These are phyloP conservation scores for Blastocystis sp. DNA, from an alignment of 352 stramenopile species.

Conservation along the genomic window DNA sequence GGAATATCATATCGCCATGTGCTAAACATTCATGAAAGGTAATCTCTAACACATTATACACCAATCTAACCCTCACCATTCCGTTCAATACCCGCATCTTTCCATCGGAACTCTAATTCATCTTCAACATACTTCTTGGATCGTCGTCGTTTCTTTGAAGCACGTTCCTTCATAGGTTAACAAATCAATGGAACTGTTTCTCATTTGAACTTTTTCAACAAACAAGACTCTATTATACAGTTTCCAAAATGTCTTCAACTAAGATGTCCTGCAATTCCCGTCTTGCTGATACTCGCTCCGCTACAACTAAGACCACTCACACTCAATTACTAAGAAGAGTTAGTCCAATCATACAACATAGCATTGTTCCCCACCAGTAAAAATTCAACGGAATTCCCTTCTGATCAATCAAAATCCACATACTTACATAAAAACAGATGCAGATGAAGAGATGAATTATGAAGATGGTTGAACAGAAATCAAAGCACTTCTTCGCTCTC, in stretches of 20 bases:
- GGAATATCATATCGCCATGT: conserved; percentile 25
- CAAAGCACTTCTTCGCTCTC: conserved; percentile 53
- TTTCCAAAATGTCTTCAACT: conserved; percentile 34
- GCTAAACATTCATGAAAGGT: not conserved
- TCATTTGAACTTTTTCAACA: not conserved
- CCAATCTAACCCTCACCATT: not conserved
- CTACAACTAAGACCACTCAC: not conserved
- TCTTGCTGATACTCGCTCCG: not conserved
- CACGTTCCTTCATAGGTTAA: not conserved
- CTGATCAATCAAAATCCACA: not conserved
- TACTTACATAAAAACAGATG: conserved; percentile 23
- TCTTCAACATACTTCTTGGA: not conserved
- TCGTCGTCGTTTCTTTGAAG: not conserved
- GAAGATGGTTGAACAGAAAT: conserved; percentile 53
- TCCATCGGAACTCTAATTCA: conserved; percentile 11
- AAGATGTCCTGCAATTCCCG: conserved; percentile 49
- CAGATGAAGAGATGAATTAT: conserved; percentile 16
- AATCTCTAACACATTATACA: not conserved
- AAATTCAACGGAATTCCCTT: conserved; percentile 36
- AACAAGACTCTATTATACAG: conserved; percentile 50
- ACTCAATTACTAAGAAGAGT: not conserved
- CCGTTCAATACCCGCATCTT: not conserved
- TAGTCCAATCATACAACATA: conserved; percentile 1
- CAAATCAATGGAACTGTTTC: not conserved
- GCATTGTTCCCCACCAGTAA: conserved; percentile 50